Percentiles rank a stretch among this genome's conserved stretches.
Evolutionary conservation across 805 yeast genomes (phyloP).

Genomic region (Zygosaccharomyces pseudorouxii): DNA sequence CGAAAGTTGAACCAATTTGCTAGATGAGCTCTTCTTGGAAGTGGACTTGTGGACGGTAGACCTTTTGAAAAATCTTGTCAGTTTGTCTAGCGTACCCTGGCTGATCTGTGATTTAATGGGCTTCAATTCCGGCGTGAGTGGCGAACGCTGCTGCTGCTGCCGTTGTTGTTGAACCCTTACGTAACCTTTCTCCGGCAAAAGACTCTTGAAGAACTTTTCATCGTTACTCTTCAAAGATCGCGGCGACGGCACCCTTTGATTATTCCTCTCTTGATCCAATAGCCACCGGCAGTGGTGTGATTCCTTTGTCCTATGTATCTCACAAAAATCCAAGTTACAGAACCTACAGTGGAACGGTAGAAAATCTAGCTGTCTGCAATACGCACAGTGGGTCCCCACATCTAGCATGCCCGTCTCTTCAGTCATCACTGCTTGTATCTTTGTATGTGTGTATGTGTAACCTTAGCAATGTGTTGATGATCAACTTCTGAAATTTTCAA

Average conservation of each 20-base stretch:
- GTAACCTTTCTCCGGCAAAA: constrained; percentile 31
- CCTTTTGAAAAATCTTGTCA: constrained; percentile 25
- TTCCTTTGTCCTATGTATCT: constrained; percentile 27
- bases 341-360: constrained; percentile 32
- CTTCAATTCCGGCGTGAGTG: not conserved
- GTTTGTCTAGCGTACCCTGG: constrained; percentile 24
- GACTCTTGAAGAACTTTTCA: constrained; percentile 24
- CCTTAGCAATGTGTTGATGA: too few relatives aligned
- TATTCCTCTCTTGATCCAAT: constrained; percentile 8
- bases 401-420: constrained; percentile 34
- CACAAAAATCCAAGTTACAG: constrained; percentile 31
- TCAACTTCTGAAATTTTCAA: constrained; percentile 2
- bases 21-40: constrained; percentile 10
- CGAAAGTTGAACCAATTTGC: constrained; percentile 17
- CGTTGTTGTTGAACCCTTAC: constrained; percentile 19
- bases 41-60: constrained; percentile 6
- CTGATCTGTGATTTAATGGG: constrained; percentile 13
- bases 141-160: not conserved
- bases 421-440: constrained; percentile 1
- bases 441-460: not conserved
- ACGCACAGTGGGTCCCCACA: constrained; percentile 35
- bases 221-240: constrained; percentile 9
- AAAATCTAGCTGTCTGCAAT: constrained; percentile 33
- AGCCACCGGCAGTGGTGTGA: constrained; percentile 27
- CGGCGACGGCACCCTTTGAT: not conserved